Percentiles rank a stretch among this genome's conserved stretches.
Conservation (phyloP, 2,329 filamentous ascomycete species). For the Paraphaeosphaeria sporulosa region DNA sequence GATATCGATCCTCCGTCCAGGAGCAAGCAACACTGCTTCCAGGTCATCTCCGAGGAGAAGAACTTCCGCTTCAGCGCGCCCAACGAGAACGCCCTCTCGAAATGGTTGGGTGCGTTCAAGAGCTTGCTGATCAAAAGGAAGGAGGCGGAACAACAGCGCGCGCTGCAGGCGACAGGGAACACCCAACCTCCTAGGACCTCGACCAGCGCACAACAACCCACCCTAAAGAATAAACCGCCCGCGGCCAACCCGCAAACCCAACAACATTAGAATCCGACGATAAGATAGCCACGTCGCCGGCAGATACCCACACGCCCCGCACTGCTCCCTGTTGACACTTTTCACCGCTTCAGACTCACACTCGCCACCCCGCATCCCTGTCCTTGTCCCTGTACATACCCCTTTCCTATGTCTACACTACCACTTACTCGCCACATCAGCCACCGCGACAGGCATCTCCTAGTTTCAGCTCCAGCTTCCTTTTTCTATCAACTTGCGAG, state of each 20-base stretch:
- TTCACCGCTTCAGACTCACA: background rate
- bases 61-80: constrained; percentile 64
- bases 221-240: constrained; percentile 1
- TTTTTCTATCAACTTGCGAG: background rate
- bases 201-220: constrained; percentile 8
- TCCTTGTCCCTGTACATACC: constrained; percentile 17
- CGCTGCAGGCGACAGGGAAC: constrained; percentile 23
- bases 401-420: constrained; percentile 14
- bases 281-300: constrained; percentile 4
- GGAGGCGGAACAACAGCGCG: constrained; percentile 52
- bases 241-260: background rate
- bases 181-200: constrained; percentile 19
- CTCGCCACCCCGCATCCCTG: constrained; percentile 7
- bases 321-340: background rate
- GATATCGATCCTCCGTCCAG: constrained; percentile 88
- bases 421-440: background rate
- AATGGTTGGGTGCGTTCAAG: constrained; percentile 90
- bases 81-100: constrained; percentile 82
- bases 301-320: background rate
- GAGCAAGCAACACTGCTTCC: constrained; percentile 86
- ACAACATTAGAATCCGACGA: background rate
- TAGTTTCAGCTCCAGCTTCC: background rate
- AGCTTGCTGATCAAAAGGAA: constrained; percentile 77
- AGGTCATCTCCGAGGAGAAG: constrained; percentile 91
- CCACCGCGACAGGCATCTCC: constrained; percentile 1